Base-by-base conservation (phyloP, 1,284 basidiomycete genomes). In the Leccinum griseonigrum region DNA sequence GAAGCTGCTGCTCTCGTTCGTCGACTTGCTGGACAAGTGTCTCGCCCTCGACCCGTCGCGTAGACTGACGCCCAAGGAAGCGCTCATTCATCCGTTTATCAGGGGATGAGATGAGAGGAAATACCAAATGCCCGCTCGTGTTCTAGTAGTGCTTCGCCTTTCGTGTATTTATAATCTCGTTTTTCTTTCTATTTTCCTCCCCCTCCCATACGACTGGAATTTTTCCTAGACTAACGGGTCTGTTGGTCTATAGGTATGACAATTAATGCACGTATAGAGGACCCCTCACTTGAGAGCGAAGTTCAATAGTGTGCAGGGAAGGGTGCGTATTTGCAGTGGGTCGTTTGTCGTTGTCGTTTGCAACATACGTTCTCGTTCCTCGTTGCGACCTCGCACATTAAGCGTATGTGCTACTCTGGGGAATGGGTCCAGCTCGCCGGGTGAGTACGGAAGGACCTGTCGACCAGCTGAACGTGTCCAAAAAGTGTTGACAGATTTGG, bases 1-100 rank as follows among this genome's bases (percentile, higher is more conserved):
- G 68, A 94, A 93, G 75, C 75, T 93, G 67, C 71, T 97, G n/a
- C 76, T 84, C 54, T 85, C 87, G 13, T 97, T 99, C 71, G 84
- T 97, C 52, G 97, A 99, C 73, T 76, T 99, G 56, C 77, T 99
- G 60, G 95, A 98, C 69, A 95, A 92, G 74, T 97, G 95, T 74
- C 81, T 98, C 40, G 83, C 87, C 51, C 81, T 99, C n/a, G 97
- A 99, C 75, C 93, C 97, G 1, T 82, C 86, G 43, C 87, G 92
- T 70, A 80, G 96, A 64, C 87, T 98, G 59, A 91, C 87, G 14
- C 94, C 95, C 0, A 86, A 91, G 67, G 95, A 98, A 71, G 95
- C 94, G 11, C 81, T 98, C 54, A 76, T 83, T 9, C 96, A 98
- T 76, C 87, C 93, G 0, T 98, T 97, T 77, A 86, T 96, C 62